Conservation (phyloP, 1,284 basidiomycete species). For the Gymnopus androsaceus region DNA sequence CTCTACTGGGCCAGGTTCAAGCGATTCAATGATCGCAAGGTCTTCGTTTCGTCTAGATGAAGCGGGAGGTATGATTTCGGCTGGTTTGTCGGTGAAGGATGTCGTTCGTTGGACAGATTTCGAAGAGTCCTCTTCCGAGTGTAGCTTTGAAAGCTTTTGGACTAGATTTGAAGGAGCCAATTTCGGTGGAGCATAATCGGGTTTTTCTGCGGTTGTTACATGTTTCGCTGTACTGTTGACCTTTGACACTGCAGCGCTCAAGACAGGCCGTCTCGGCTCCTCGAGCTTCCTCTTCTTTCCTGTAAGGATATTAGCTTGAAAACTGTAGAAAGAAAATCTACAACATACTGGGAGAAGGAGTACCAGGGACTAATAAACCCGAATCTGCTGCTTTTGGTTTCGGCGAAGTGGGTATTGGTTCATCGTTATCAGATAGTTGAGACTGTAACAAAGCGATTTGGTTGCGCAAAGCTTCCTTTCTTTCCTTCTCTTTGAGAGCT, state of each 20-base stretch:
- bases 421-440: constrained; percentile 39
- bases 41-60: constrained; percentile 57
- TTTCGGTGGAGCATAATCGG: constrained; percentile 22
- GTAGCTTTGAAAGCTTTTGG: constrained; percentile 45
- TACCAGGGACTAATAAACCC: constrained; percentile 57
- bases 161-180: constrained; percentile 51
- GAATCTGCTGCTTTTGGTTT: constrained; percentile 49
- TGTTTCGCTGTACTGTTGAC: neutral
- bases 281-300: constrained; percentile 48
- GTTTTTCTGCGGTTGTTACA: neutral
- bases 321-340: constrained; percentile 11
- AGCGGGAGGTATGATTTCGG: neutral
- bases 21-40: constrained; percentile 72
- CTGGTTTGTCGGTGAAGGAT: constrained; percentile 44
- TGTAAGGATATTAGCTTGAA: constrained; percentile 27
- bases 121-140: constrained; percentile 24
- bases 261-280: constrained; percentile 8
- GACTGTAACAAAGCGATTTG: constrained; percentile 26
- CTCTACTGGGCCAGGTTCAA: constrained; percentile 75
- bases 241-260: neutral
- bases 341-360: constrained; percentile 69
- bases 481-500: constrained; percentile 1
- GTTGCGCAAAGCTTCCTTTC: constrained; percentile 17
- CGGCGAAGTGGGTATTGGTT: constrained; percentile 39
- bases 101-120: constrained; percentile 36